phyloP scores from a whole-genome alignment of 2,329 filamentous ascomycete species.

The Penicillium sp. region DNA sequence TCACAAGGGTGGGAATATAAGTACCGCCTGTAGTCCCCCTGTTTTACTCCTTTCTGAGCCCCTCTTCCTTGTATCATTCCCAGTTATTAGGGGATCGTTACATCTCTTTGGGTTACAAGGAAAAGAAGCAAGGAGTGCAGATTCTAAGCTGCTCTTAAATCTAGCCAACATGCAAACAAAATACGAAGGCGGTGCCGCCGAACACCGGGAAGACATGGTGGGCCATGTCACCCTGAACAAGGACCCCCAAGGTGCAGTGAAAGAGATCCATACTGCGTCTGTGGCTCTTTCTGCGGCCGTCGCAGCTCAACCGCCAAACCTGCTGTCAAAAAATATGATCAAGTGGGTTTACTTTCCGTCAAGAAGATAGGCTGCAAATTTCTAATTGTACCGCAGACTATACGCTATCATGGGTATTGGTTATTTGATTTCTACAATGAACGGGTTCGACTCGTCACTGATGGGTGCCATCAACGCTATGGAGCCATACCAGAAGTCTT shows the following conservation, averaged over 20 bases:
- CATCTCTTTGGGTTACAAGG: background rate
- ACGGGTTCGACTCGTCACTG: constrained; percentile 11
- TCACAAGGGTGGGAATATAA: background rate
- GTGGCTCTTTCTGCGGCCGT: constrained; percentile 8
- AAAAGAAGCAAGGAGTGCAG: background rate
- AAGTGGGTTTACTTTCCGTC: background rate
- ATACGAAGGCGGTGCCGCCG: background rate
- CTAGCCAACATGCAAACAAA: background rate
- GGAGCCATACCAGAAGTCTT: constrained; percentile 9
- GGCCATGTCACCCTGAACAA: constrained; percentile 7
- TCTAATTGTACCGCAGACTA: background rate
- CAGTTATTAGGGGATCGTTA: too few species aligned
- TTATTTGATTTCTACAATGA: constrained; percentile 9
- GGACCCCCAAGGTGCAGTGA: background rate
- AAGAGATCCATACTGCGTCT: constrained; percentile 6
- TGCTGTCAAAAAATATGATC: constrained; percentile 10
- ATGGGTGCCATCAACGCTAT: constrained; percentile 11
- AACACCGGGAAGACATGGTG: background rate
- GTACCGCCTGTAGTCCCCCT: background rate
- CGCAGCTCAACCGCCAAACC: background rate
- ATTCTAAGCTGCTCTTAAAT: background rate
- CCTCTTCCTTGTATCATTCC: background rate
- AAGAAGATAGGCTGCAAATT: too few species aligned
- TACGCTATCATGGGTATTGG: constrained; percentile 11
- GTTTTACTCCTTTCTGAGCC: too few species aligned